Evolutionary conservation across 2,329 filamentous ascomycete species (phyloP).

Genomic region (Fonsecaea monophora): DNA sequence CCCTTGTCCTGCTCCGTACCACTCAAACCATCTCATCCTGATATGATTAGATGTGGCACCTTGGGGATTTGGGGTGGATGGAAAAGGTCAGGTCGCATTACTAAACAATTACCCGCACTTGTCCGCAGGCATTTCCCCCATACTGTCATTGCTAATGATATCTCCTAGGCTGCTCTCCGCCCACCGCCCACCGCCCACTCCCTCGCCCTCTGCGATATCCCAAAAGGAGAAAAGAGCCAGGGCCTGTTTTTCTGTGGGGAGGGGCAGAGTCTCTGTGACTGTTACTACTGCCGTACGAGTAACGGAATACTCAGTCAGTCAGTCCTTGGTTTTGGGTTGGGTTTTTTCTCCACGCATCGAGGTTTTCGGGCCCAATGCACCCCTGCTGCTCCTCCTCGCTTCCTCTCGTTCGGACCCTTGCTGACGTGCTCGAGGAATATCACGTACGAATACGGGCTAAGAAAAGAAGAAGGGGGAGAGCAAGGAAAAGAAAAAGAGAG

Average conservation of each 20-base stretch:
- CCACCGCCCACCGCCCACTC: too few species aligned
- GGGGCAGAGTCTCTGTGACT: too few species aligned
- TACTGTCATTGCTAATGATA: conserved; percentile 2
- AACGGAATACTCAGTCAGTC: too few species aligned
- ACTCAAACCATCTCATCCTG: too few species aligned
- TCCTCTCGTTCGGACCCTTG: neutral
- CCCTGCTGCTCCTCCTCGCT: neutral
- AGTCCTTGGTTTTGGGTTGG: too few species aligned
- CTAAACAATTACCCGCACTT: conserved; percentile 5
- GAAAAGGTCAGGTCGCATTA: neutral
- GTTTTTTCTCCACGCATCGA: neutral
- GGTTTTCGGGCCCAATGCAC: neutral
- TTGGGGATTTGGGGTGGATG: neutral
- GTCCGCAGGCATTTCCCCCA: neutral
- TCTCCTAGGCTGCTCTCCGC: conserved; percentile 5
- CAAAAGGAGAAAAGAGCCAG: neutral
- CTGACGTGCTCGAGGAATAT: neutral
- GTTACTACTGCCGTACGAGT: too few species aligned
- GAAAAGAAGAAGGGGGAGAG: neutral
- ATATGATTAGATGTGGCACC: neutral
- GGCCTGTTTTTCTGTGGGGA: too few species aligned
- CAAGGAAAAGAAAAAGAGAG: neutral
- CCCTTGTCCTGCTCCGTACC: neutral
- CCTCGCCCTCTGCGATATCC: neutral
- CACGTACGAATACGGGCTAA: neutral